These are phyloP conservation scores for Setaria viridis DNA, from an alignment of 202 grass and related monocot species.

Conservation along the genomic window DNA sequence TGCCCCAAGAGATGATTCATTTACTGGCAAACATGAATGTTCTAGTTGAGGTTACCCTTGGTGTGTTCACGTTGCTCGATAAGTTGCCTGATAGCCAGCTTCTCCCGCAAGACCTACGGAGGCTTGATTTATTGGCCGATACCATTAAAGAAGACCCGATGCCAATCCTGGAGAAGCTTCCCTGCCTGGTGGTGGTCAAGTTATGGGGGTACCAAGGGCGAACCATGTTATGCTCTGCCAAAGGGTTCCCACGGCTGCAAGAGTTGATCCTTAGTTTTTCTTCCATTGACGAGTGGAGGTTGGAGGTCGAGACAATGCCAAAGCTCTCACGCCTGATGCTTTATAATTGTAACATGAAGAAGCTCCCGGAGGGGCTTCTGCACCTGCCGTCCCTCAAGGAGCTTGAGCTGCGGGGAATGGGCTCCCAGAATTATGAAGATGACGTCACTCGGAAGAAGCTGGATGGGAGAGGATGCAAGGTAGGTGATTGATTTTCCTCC, in stretches of 20 bases:
- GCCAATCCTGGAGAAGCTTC: conserved; percentile 41
- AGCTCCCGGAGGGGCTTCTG: no score
- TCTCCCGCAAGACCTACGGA: conserved; percentile 12
- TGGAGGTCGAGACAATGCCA: conserved; percentile 25
- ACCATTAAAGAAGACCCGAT: background rate
- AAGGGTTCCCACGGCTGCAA: conserved; percentile 30
- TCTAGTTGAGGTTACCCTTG: background rate
- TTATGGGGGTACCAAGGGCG: background rate
- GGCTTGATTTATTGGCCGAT: background rate
- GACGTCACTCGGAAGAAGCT: background rate
- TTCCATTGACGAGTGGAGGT: background rate
- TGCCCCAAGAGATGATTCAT: background rate
- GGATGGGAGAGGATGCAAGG: background rate
- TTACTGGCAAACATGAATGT: conserved; percentile 2
- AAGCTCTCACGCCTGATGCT: background rate
- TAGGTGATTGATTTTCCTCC: background rate
- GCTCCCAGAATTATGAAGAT: background rate
- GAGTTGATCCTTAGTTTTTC: background rate
- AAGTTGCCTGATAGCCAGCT: conserved; percentile 6
- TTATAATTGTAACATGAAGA: no score
- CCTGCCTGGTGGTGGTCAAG: background rate
- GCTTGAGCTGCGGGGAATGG: fast-evolving
- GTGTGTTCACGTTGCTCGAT: background rate
- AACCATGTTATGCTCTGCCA: background rate
- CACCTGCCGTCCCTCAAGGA: background rate